phyloP scores from a whole-genome alignment of 1,284 basidiomycete genomes.

The Sporisorium iseilematis-ciliati region DNA sequence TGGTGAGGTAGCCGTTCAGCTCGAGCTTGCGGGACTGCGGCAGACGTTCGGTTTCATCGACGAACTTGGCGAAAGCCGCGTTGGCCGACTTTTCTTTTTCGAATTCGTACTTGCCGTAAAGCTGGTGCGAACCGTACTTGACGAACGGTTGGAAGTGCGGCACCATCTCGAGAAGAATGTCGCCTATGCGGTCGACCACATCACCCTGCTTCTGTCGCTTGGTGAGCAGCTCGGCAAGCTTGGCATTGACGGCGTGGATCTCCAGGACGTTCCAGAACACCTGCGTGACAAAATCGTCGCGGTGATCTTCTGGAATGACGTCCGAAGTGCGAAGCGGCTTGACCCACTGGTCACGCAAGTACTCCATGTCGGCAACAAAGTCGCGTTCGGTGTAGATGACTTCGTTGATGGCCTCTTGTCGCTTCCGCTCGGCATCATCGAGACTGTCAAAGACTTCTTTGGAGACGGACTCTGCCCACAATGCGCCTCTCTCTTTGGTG shows the following conservation, averaged over 20 bases:
- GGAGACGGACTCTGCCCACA: slow-evolving; percentile 97
- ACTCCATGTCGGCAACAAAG: slow-evolving; percentile 97
- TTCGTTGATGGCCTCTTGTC: slow-evolving; percentile 99
- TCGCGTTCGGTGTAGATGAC: slow-evolving; percentile 98
- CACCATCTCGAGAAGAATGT: slow-evolving; percentile 88
- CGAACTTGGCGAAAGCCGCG: slow-evolving; percentile 92
- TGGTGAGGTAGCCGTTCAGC: slow-evolving; percentile 94
- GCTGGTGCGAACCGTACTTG: slow-evolving; percentile 93
- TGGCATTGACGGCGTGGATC: slow-evolving; percentile 89
- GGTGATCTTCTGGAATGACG: slow-evolving; percentile 81
- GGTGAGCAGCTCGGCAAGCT: slow-evolving; percentile 89
- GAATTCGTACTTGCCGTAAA: slow-evolving; percentile 98
- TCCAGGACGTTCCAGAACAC: slow-evolving; percentile 99
- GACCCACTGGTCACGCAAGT: slow-evolving; percentile 92
- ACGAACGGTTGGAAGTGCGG: slow-evolving; percentile 92
- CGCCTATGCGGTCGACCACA: slow-evolving; percentile 90
- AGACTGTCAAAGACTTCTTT: slow-evolving; percentile 93
- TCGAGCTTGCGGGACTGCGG: slow-evolving; percentile 97
- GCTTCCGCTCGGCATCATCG: slow-evolving; percentile 90
- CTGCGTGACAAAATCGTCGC: slow-evolving; percentile 89
- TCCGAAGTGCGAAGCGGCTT: slow-evolving; percentile 81
- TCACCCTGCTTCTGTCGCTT: slow-evolving; percentile 95
- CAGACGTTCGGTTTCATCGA: slow-evolving; percentile 90
- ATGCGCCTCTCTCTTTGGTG: slow-evolving; percentile 76
- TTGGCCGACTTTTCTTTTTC: slow-evolving; percentile 97